phyloP scores from a whole-genome alignment of 2,329 filamentous ascomycete species.

The Cryphonectria parasitica region DNA sequence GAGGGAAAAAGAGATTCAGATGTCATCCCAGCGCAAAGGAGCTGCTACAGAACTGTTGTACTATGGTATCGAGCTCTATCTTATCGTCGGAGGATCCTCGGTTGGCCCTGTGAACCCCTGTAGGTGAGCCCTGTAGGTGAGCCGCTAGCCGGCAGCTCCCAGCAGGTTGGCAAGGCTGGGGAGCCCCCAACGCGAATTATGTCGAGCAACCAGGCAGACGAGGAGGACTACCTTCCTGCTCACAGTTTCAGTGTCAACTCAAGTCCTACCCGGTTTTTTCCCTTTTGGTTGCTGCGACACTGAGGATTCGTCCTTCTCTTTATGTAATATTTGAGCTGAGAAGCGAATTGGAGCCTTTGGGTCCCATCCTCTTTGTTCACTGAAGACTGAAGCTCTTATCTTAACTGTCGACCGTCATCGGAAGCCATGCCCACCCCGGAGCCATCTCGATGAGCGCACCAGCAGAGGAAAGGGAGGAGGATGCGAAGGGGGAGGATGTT shows the following conservation, averaged over 20 bases:
- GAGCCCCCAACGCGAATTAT: not conserved
- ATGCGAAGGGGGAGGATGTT: conserved; percentile 61
- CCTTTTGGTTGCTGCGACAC: not conserved
- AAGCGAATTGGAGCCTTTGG: not conserved
- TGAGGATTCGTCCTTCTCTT: conserved; percentile 1
- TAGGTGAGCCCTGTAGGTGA: conserved; percentile 22
- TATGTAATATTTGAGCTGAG: not conserved
- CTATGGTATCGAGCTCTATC: conserved; percentile 3
- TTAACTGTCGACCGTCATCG: conserved; percentile 12
- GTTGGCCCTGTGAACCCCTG: conserved; percentile 4
- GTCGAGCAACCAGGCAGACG: conserved; percentile 3
- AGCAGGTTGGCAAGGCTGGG: conserved; percentile 19
- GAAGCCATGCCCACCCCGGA: conserved; percentile 36
- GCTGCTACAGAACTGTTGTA: not conserved
- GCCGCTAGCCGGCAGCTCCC: conserved; percentile 18
- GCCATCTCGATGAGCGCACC: conserved; percentile 70
- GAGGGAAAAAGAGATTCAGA: not conserved
- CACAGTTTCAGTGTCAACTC: not conserved
- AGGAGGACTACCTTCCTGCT: not conserved
- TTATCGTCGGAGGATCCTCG: conserved; percentile 11
- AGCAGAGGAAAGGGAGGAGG: conserved; percentile 64
- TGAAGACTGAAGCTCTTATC: conserved; percentile 30
- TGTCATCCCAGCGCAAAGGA: conserved; percentile 1
- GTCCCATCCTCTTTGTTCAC: not conserved
- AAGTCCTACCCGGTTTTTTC: not conserved